phyloP scores from a whole-genome alignment of 192 early-diverging fungal species.

The Phlyctochytrium planicorne region DNA sequence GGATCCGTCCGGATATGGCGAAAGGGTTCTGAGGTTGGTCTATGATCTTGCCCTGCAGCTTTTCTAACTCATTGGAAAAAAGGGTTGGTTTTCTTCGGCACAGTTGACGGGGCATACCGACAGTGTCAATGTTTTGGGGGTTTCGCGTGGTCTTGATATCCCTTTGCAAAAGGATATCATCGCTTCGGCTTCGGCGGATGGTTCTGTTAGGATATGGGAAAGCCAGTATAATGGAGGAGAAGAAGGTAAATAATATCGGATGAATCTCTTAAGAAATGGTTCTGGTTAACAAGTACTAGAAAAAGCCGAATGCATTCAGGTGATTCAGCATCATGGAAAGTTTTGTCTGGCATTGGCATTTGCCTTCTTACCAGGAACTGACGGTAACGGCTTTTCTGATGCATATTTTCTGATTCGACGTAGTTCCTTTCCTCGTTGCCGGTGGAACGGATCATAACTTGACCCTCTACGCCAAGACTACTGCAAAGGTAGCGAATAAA shows the following conservation, averaged over 20 bases:
- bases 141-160: constrained; percentile 47
- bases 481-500: constrained; percentile 24
- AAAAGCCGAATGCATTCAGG: constrained; percentile 62
- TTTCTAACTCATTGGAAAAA: background rate
- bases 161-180: constrained; percentile 49
- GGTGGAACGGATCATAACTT: constrained; percentile 82
- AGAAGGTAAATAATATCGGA: constrained; percentile 33
- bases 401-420: background rate
- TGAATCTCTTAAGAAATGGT: constrained; percentile 3
- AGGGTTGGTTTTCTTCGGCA: constrained; percentile 62
- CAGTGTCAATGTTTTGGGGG: constrained; percentile 66
- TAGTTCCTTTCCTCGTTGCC: constrained; percentile 68
- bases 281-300: constrained; percentile 12
- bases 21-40: constrained; percentile 23
- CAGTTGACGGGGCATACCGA: constrained; percentile 67
- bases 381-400: constrained; percentile 29
- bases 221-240: constrained; percentile 51
- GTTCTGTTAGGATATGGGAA: constrained; percentile 70
- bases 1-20: constrained; percentile 76
- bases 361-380: constrained; percentile 63
- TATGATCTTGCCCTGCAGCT: constrained; percentile 8
- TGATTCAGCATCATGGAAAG: constrained; percentile 61
- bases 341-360: constrained; percentile 70
- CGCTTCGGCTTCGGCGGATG: constrained; percentile 70
- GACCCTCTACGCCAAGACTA: constrained; percentile 61